These are phyloP conservation scores for Huntiella savannae DNA, from an alignment of 2,329 filamentous ascomycete species.

Conservation along the genomic window DNA sequence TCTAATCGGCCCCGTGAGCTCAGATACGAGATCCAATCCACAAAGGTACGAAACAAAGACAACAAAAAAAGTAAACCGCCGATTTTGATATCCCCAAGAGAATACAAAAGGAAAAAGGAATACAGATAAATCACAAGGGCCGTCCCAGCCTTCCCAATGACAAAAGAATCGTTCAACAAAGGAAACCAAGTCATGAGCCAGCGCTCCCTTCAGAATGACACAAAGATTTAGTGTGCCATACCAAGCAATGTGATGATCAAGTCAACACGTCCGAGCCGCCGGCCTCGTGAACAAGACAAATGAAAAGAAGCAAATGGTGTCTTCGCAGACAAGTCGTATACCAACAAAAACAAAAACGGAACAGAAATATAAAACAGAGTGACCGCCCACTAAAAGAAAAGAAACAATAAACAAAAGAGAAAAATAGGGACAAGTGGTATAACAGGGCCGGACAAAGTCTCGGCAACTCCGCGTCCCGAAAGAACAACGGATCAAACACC, in stretches of 20 bases:
- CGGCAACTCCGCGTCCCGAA: too few relatives aligned
- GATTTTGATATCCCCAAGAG: conserved; percentile 1
- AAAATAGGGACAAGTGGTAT: not conserved
- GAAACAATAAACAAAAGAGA: not conserved
- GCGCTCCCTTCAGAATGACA: not conserved
- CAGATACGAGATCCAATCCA: too few relatives aligned
- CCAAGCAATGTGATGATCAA: too few relatives aligned
- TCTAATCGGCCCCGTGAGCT: too few relatives aligned
- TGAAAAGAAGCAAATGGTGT: conserved; percentile 4
- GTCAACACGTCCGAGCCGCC: too few relatives aligned
- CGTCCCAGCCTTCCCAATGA: not conserved
- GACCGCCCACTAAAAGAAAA: not conserved
- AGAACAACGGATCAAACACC: too few relatives aligned
- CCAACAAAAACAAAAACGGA: conserved; percentile 7
- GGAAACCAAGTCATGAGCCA: too few relatives aligned
- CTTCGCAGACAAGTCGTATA: conserved; percentile 10
- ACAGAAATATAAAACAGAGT: conserved; percentile 3
- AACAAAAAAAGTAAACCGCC: conserved; percentile 2
- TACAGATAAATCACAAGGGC: not conserved
- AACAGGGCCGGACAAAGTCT: not conserved
- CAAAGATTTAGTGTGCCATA: not conserved
- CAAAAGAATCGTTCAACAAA: not conserved
- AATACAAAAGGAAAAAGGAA: conserved; percentile 1
- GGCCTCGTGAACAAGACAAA: not conserved
- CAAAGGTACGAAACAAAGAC: not conserved